Conservation (phyloP, 129 eudicot species). For the Flaveria bidentis region DNA sequence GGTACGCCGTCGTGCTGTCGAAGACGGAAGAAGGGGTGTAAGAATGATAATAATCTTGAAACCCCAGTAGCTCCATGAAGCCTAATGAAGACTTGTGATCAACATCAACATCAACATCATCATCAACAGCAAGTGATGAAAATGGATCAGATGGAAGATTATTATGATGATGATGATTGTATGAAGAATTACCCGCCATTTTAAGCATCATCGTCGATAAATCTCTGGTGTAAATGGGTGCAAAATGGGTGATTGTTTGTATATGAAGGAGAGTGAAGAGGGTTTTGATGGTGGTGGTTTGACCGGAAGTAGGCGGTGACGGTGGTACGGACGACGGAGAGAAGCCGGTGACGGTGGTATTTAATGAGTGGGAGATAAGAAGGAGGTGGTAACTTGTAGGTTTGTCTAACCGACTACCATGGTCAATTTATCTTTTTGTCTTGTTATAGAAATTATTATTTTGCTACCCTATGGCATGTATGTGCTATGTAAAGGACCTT, state of each 20-base stretch:
- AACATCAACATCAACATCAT: not conserved
- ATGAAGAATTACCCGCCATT: conserved; percentile 33
- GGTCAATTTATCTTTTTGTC: conserved; percentile 28
- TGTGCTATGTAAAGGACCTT: no score
- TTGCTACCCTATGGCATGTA: not conserved
- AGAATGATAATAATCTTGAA: conserved; percentile 40
- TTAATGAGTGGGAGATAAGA: conserved; percentile 20
- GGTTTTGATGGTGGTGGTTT: conserved; percentile 22
- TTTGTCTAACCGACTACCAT: conserved; percentile 29
- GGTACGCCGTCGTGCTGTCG: conserved; percentile 7
- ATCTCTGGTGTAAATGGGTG: conserved; percentile 3
- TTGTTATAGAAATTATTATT: not conserved
- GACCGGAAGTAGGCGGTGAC: conserved; percentile 34
- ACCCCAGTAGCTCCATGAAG: conserved; percentile 72
- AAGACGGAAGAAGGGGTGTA: conserved; percentile 2
- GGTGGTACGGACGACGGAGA: conserved; percentile 32
- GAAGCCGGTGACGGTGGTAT: conserved; percentile 21
- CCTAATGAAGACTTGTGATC: conserved; percentile 46
- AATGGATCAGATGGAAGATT: conserved; percentile 13
- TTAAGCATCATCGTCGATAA: conserved; percentile 35
- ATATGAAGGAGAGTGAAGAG: not conserved
- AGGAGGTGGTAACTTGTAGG: conserved; percentile 32
- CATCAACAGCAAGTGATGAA: not conserved
- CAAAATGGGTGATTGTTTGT: not conserved
- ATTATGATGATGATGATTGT: not conserved